Percentiles rank a stretch among this genome's conserved stretches.
Conservation (phyloP, 2,329 filamentous ascomycete genomes). For the Epichloe sp. region DNA sequence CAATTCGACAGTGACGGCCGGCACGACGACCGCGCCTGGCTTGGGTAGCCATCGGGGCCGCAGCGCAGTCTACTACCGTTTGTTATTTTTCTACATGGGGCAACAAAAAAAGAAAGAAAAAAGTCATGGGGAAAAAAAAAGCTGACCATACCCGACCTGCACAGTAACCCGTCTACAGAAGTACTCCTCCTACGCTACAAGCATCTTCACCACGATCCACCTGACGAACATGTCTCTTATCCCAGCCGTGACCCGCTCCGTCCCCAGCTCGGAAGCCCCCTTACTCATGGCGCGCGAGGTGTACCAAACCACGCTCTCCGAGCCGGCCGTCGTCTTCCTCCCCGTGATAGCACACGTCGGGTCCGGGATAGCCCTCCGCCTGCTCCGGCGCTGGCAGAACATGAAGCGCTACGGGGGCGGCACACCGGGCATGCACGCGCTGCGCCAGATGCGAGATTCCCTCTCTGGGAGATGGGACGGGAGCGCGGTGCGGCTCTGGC, state of each 20-base stretch:
- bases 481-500: constrained; percentile 40
- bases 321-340: constrained; percentile 65
- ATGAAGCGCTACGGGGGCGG: constrained; percentile 63
- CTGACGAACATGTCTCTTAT: constrained; percentile 71
- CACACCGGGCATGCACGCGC: constrained; percentile 35
- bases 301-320: constrained; percentile 73
- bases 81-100: constrained; percentile 15
- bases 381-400: constrained; percentile 60
- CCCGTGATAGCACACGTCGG: constrained; percentile 65
- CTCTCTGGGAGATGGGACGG: constrained; percentile 23
- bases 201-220: constrained; percentile 63
- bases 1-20: constrained; percentile 25
- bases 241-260: constrained; percentile 59
- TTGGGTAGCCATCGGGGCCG: constrained; percentile 38
- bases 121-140: neutral
- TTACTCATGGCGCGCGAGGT: constrained; percentile 83
- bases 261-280: constrained; percentile 66
- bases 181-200: constrained; percentile 80
- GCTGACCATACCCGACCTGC: neutral
- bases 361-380: constrained; percentile 63
- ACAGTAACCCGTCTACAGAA: constrained; percentile 52
- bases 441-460: constrained; percentile 20
- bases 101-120: neutral
- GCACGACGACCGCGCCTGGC: constrained; percentile 31
- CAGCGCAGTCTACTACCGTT: constrained; percentile 65